Evolutionary conservation across 495 filamentous ascomycete species (phyloP).

Genomic region (Pyrenopolyporus hunteri): DNA sequence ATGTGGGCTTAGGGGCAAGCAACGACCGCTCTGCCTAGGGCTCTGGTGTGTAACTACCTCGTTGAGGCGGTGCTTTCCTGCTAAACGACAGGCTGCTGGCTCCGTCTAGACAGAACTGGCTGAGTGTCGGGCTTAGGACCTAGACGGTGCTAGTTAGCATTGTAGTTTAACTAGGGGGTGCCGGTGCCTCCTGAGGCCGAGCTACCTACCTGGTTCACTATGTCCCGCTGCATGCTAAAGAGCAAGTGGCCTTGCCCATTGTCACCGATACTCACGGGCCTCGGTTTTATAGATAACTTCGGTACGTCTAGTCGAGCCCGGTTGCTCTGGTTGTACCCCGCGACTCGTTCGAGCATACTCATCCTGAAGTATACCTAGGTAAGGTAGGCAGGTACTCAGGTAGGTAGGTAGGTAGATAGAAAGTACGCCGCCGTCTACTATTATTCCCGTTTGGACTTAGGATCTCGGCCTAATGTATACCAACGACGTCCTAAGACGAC

Average conservation of each 20-base stretch:
- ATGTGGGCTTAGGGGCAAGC: no score
- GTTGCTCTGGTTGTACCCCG: slow-evolving; percentile 28
- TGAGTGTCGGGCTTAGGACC: slow-evolving; percentile 37
- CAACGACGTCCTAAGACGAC: neutral
- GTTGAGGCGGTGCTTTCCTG: slow-evolving; percentile 15
- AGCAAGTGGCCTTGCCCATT: slow-evolving; percentile 21
- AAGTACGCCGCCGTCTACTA: neutral
- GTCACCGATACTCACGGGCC: slow-evolving; percentile 12
- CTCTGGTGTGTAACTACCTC: slow-evolving; percentile 21
- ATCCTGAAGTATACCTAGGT: slow-evolving; percentile 3
- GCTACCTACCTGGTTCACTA: slow-evolving; percentile 39
- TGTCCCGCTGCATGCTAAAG: slow-evolving; percentile 29
- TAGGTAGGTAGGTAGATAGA: neutral
- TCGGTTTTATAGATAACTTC: slow-evolving; percentile 20
- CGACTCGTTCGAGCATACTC: slow-evolving; percentile 38
- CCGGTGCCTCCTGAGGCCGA: no score
- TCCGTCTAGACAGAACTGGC: slow-evolving; percentile 35
- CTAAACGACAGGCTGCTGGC: slow-evolving; percentile 15
- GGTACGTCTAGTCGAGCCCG: slow-evolving; percentile 21
- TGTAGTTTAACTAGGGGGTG: no score
- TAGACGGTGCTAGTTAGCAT: neutral
- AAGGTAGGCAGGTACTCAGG: no score
- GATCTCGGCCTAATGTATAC: neutral
- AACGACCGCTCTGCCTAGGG: no score
- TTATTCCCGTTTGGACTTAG: neutral